Evolutionary conservation across 106 monocot genomes (phyloP).

Genomic region (Dendrobium huoshanense): DNA sequence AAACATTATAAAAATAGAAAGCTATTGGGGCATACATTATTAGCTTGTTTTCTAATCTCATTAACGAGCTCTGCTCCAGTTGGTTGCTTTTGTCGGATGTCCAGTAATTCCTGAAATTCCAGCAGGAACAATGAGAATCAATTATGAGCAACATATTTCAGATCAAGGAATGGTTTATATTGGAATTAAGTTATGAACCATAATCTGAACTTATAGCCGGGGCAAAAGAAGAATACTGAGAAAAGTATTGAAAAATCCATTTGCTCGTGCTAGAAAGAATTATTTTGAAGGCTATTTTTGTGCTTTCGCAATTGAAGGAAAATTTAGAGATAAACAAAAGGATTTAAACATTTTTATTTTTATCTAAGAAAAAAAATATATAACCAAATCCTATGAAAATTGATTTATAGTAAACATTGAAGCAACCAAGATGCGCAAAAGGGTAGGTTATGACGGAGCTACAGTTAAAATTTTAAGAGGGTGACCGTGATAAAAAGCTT

Average conservation of each 20-base stretch:
- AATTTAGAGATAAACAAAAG: not conserved
- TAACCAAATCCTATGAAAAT: not conserved
- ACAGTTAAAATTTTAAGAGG: no score
- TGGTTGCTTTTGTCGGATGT: constrained; percentile 44
- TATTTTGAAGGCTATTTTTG: not conserved
- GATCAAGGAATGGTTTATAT: not conserved
- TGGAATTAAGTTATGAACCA: not conserved
- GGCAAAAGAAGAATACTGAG: no score
- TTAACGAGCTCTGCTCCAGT: constrained; percentile 61
- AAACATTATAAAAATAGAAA: not conserved
- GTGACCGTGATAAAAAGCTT: no score
- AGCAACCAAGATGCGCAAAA: no score
- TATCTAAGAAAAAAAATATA: not conserved
- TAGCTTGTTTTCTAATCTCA: constrained; percentile 77
- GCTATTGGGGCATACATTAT: constrained; percentile 45
- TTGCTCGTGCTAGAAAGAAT: no score
- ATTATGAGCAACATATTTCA: constrained; percentile 4
- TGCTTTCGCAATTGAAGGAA: not conserved
- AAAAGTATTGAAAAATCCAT: not conserved
- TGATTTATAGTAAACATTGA: not conserved
- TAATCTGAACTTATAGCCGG: not conserved
- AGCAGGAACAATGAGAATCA: constrained; percentile 6
- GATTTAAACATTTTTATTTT: not conserved
- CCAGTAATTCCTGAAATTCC: constrained; percentile 72
- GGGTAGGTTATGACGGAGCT: no score